Percentiles rank a stretch among this genome's conserved stretches.
These are phyloP conservation scores for Pseudotulostoma volvatum DNA, from an alignment of 495 filamentous ascomycete genomes.

Conservation along the genomic window DNA sequence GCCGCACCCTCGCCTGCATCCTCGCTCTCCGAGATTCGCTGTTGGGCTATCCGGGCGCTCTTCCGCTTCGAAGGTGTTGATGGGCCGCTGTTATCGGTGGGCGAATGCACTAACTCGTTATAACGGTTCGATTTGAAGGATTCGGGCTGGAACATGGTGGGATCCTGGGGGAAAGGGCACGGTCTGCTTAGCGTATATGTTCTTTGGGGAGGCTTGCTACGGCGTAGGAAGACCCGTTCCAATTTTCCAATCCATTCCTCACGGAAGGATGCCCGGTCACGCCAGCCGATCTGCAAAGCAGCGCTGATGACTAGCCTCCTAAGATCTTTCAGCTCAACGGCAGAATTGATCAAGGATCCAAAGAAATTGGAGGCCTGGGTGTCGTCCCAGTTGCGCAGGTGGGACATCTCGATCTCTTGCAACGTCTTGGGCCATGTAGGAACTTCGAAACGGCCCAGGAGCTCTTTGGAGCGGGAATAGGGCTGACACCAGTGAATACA, in stretches of 20 bases:
- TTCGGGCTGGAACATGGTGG: not conserved
- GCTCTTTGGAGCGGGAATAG: conserved; percentile 47
- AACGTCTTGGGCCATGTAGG: conserved; percentile 63
- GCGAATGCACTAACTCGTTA: not conserved
- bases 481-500: conserved; percentile 43
- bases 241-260: conserved; percentile 54
- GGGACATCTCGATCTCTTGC: conserved; percentile 50
- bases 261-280: conserved; percentile 56
- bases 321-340: conserved; percentile 42
- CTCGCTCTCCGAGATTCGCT: conserved; percentile 11
- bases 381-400: conserved; percentile 54
- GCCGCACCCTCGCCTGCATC: conserved; percentile 3
- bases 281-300: conserved; percentile 60
- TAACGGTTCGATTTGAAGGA: not conserved
- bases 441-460: conserved; percentile 41
- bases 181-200: too few species aligned
- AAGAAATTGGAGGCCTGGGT: conserved; percentile 58
- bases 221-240: conserved; percentile 45
- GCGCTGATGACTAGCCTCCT: conserved; percentile 51
- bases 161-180: conserved; percentile 15
- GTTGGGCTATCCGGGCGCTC: conserved; percentile 24
- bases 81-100: conserved; percentile 5
- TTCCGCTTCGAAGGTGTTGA: conserved; percentile 22
- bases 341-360: conserved; percentile 52
- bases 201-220: conserved; percentile 34